These are phyloP conservation scores for Termitomyces sp. DNA, from an alignment of 768 basidiomycete genomes.

Conservation along the genomic window DNA sequence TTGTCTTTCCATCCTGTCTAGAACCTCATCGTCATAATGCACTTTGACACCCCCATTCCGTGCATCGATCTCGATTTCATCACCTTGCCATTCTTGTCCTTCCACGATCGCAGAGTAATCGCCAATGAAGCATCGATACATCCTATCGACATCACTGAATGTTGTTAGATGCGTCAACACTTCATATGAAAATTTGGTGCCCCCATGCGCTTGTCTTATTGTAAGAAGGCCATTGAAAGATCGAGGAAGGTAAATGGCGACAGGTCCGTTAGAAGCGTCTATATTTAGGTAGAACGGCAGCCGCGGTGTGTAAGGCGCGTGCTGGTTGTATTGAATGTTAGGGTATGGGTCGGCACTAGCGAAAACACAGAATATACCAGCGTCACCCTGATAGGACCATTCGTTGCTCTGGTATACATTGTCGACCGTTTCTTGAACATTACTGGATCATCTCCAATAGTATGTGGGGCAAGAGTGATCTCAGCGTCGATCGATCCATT, in stretches of 20 bases:
- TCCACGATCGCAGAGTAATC: slow-evolving; percentile 19
- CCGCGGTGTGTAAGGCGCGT: slow-evolving; percentile 14
- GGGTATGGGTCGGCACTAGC: not conserved
- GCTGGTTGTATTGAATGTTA: slow-evolving; percentile 12
- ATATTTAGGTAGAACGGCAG: slow-evolving; percentile 20
- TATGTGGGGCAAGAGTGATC: slow-evolving; percentile 28
- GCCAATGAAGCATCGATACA: slow-evolving; percentile 33
- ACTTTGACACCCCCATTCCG: slow-evolving; percentile 32
- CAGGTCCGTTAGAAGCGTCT: slow-evolving; percentile 23
- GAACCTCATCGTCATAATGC: slow-evolving; percentile 30
- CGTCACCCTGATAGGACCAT: slow-evolving; percentile 23
- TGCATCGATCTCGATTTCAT: slow-evolving; percentile 29
- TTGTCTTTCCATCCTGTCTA: slow-evolving; percentile 6
- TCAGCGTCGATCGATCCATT: slow-evolving; percentile 35
- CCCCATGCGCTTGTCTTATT: slow-evolving; percentile 24
- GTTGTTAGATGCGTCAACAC: slow-evolving; percentile 20
- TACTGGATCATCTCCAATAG: not conserved
- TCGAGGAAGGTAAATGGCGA: slow-evolving; percentile 34
- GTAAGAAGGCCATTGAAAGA: slow-evolving; percentile 33
- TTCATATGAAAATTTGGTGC: slow-evolving; percentile 24
- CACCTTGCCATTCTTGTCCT: slow-evolving; percentile 28
- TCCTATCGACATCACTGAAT: slow-evolving; percentile 28
- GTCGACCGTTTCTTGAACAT: slow-evolving; percentile 10
- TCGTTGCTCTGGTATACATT: slow-evolving; percentile 18
- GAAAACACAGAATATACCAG: slow-evolving; percentile 16